phyloP scores from a whole-genome alignment of 2,329 filamentous ascomycete genomes.

The Sporothrix dimorphospora region DNA sequence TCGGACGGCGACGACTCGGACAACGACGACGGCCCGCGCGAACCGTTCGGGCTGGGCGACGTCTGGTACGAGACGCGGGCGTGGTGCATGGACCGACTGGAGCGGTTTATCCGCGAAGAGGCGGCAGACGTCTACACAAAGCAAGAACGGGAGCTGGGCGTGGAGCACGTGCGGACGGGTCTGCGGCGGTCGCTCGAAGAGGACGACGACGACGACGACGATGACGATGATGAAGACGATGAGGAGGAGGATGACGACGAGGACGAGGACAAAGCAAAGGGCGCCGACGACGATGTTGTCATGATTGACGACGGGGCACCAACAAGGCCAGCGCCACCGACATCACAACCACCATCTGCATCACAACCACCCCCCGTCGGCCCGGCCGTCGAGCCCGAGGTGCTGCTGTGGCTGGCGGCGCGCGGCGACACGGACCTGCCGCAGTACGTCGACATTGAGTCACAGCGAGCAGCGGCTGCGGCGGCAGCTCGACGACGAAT shows the following conservation, averaged over 20 bases:
- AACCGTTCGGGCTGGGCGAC: constrained; percentile 43
- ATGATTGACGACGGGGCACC: constrained; percentile 24
- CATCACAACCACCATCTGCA: constrained; percentile 28
- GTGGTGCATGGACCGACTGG: constrained; percentile 41
- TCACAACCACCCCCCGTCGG: constrained; percentile 38
- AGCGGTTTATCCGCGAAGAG: constrained; percentile 48
- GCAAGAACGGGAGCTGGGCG: constrained; percentile 67
- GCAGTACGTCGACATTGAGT: constrained; percentile 47
- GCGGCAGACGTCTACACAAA: constrained; percentile 70
- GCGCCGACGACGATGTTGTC: constrained; percentile 26
- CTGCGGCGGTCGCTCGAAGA: constrained; percentile 60
- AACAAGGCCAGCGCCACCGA: no score
- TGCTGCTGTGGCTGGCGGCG: constrained; percentile 51
- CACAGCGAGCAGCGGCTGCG: constrained; percentile 29
- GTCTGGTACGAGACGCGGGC: constrained; percentile 45
- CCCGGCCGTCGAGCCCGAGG: constrained; percentile 48
- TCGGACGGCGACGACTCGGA: constrained; percentile 42
- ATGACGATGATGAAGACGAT: constrained; percentile 59
- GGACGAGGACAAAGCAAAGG: constrained; percentile 38
- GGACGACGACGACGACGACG: constrained; percentile 59
- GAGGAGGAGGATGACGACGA: constrained; percentile 54
- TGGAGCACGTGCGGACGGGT: constrained; percentile 73
- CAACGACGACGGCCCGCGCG: constrained; percentile 42
- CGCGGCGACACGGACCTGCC: constrained; percentile 52
- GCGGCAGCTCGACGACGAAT: neutral